Conservation (phyloP, 2,329 filamentous ascomycete species). For the Boeremia lycopersici region DNA sequence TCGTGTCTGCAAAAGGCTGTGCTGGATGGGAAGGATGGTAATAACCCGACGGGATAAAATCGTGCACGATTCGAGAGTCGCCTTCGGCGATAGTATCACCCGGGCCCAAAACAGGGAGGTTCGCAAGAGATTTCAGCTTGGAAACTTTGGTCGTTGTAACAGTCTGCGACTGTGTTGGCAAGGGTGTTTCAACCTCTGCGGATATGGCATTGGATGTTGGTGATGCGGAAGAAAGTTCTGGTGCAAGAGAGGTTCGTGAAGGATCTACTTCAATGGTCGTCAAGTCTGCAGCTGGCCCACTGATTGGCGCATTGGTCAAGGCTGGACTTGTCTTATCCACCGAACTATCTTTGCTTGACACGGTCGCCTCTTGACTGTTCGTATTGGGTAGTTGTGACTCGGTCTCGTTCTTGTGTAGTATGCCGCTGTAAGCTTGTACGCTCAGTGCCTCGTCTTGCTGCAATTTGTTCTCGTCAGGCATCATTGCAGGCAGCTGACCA, state of each 20-base stretch:
- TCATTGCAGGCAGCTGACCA: neutral
- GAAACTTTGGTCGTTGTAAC: slow-evolving; percentile 21
- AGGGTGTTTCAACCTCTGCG: neutral
- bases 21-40: slow-evolving; percentile 34
- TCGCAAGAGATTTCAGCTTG: slow-evolving; percentile 49
- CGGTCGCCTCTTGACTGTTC: neutral
- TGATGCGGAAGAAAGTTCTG: neutral
- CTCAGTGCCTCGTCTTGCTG: neutral
- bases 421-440: neutral
- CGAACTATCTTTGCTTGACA: neutral
- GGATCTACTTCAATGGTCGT: neutral
- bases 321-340: neutral
- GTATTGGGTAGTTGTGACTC: neutral
- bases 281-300: neutral
- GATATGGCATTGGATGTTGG: neutral
- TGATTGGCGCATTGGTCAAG: neutral
- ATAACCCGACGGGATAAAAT: slow-evolving; percentile 64
- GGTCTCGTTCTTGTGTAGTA: neutral
- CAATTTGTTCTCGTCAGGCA: neutral
- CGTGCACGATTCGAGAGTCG: slow-evolving; percentile 75
- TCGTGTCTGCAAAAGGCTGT: slow-evolving; percentile 57
- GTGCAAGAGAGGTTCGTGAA: too few species aligned
- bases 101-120: slow-evolving; percentile 50
- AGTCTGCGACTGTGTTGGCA: neutral
- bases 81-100: slow-evolving; percentile 73